These are phyloP conservation scores for Ambrosiella xylebori DNA, from an alignment of 2,329 filamentous ascomycete genomes.

Conservation along the genomic window DNA sequence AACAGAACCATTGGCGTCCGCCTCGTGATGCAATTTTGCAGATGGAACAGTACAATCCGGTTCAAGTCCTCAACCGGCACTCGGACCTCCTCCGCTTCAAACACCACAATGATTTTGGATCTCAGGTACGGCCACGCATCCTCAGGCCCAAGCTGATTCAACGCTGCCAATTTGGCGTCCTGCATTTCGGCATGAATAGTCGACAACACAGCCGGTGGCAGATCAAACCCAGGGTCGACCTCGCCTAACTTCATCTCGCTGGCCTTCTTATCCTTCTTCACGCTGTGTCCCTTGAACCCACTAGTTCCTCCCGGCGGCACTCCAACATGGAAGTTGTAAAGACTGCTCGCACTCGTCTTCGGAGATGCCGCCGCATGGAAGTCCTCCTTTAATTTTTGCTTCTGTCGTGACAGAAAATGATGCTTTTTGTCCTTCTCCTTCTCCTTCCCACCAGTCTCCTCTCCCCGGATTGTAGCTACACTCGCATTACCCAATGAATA, in stretches of 20 bases:
- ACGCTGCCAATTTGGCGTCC: conserved; percentile 5
- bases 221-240: conserved; percentile 4
- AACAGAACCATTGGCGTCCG: conserved; percentile 53
- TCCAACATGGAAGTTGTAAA: conserved; percentile 63
- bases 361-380: conserved; percentile 61
- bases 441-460: conserved; percentile 32
- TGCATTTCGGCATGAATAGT: conserved; percentile 9
- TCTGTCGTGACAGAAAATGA: conserved; percentile 62
- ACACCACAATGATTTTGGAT: conserved; percentile 58
- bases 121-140: conserved; percentile 73
- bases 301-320: conserved; percentile 46
- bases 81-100: conserved; percentile 63
- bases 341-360: conserved; percentile 48
- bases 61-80: conserved; percentile 77
- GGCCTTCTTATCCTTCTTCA: conserved; percentile 12
- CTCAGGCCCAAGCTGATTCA: conserved; percentile 29
- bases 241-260: conserved; percentile 8
- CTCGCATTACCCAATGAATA: conserved; percentile 64
- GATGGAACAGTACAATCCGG: conserved; percentile 58
- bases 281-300: conserved; percentile 7
- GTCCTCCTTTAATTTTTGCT: conserved; percentile 63
- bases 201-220: conserved; percentile 8
- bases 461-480: conserved; percentile 52
- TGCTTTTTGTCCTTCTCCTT: conserved; percentile 65
- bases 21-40: conserved; percentile 60